Evolutionary conservation across 139 green algal genomes (phyloP).

Genomic region (Closterium sp.): DNA sequence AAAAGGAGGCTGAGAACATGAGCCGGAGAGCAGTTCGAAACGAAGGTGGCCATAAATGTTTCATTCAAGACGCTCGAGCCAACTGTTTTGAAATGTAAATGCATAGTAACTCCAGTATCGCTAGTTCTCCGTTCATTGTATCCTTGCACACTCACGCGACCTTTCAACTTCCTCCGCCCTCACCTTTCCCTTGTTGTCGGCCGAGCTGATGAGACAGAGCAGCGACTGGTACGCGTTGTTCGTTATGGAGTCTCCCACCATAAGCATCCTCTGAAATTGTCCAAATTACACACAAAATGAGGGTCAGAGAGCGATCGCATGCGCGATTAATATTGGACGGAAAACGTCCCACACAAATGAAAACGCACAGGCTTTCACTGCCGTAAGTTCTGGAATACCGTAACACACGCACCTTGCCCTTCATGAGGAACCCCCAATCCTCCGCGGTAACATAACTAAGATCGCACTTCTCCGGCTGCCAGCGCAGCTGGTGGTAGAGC

Average conservation of each 20-base stretch:
- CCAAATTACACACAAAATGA: not conserved
- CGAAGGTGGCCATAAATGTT: not conserved
- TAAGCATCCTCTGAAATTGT: not conserved
- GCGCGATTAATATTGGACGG: not conserved
- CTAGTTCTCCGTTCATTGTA: too few relatives aligned
- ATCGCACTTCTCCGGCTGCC: not conserved
- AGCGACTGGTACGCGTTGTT: not conserved
- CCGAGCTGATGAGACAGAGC: not conserved
- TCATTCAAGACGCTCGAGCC: not conserved
- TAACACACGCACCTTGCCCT: not conserved
- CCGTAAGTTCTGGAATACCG: not conserved
- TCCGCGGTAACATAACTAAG: not conserved
- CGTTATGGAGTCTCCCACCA: not conserved
- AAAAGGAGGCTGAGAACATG: too few relatives aligned
- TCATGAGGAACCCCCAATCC: not conserved
- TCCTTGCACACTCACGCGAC: not conserved
- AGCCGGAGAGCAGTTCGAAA: too few relatives aligned
- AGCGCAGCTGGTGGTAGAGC: not conserved
- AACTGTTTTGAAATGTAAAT: too few relatives aligned
- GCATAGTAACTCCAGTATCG: too few relatives aligned
- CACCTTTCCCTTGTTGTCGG: not conserved
- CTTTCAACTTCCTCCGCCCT: not conserved
- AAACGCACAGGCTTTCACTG: too few relatives aligned
- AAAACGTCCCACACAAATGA: too few relatives aligned
- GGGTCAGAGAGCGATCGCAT: not conserved